phyloP scores from a whole-genome alignment of 78 protist species.

The Dictyostelium intermedium region DNA sequence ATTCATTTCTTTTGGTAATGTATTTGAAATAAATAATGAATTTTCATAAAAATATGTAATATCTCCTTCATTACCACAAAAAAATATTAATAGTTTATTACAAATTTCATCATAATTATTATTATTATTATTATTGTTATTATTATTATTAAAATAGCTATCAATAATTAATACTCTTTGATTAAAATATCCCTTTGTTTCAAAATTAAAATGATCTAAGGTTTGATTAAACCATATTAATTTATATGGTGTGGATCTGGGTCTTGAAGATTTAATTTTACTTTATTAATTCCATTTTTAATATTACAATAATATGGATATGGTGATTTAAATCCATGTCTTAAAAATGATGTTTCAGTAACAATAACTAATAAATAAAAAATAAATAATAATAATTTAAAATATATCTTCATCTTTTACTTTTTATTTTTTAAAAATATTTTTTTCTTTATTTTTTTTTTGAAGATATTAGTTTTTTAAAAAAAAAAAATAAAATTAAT shows the following conservation, averaged over 20 bases:
- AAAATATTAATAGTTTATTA: slow-evolving; percentile 79
- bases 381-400: no score
- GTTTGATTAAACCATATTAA: slow-evolving; percentile 37
- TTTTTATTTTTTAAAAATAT: no score
- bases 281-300: neutral
- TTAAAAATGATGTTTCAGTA: neutral
- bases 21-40: slow-evolving; percentile 82
- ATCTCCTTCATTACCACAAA: slow-evolving; percentile 91
- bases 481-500: no score
- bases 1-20: slow-evolving; percentile 37
- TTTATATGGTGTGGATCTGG: slow-evolving; percentile 4
- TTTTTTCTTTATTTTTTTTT: no score
- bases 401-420: neutral
- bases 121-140: no score
- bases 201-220: slow-evolving; percentile 76
- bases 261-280: neutral
- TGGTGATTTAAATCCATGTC: neutral
- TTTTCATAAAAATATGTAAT: slow-evolving; percentile 71
- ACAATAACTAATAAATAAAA: neutral
- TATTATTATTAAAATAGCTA: slow-evolving; percentile 8
- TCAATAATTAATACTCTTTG: slow-evolving; percentile 19
- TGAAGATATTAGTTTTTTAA: no score
- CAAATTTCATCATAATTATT: neutral
- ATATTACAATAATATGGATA: neutral
- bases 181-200: slow-evolving; percentile 11